Percentiles rank a stretch among this genome's conserved stretches.
Evolutionary conservation across 495 filamentous ascomycete genomes (phyloP).

Genomic region (Podospora conica): DNA sequence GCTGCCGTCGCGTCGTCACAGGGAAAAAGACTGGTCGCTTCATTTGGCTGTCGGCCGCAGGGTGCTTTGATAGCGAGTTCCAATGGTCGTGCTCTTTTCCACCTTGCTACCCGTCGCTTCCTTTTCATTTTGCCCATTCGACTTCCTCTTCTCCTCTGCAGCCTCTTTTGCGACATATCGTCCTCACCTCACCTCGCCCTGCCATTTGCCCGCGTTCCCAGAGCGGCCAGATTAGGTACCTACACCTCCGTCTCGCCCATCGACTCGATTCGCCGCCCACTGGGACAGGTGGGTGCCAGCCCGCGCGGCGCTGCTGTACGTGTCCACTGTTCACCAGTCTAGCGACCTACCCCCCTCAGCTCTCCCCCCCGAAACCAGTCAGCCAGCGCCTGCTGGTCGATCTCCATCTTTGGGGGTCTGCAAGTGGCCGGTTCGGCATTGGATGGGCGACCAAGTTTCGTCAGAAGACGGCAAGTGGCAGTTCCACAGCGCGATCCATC

Average conservation of each 20-base stretch:
- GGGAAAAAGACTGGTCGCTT: background rate
- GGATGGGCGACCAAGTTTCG: constrained; percentile 14
- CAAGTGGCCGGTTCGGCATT: constrained; percentile 11
- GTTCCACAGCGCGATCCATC: constrained; percentile 21
- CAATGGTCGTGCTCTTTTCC: background rate
- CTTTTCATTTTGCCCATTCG: background rate
- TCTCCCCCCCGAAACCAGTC: background rate
- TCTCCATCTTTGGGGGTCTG: constrained; percentile 5
- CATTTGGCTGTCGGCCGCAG: background rate
- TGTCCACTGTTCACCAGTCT: background rate
- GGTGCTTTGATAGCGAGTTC: background rate
- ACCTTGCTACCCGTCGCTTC: background rate
- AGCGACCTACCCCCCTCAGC: background rate
- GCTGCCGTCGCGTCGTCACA: background rate
- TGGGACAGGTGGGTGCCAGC: background rate
- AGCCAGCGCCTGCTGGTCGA: background rate
- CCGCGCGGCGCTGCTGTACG: background rate
- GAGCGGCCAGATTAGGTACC: background rate
- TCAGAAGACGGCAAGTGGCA: constrained; percentile 27
- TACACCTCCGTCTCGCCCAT: background rate
- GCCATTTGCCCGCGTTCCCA: background rate
- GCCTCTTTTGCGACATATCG: background rate
- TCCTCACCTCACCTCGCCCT: background rate
- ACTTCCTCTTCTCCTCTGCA: background rate
- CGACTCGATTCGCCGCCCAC: background rate